Evolutionary conservation across 352 stramenopile species (phyloP), one percentile per base, ranked within the genome.

Genomic region (Pythium insidiosum): DNA sequence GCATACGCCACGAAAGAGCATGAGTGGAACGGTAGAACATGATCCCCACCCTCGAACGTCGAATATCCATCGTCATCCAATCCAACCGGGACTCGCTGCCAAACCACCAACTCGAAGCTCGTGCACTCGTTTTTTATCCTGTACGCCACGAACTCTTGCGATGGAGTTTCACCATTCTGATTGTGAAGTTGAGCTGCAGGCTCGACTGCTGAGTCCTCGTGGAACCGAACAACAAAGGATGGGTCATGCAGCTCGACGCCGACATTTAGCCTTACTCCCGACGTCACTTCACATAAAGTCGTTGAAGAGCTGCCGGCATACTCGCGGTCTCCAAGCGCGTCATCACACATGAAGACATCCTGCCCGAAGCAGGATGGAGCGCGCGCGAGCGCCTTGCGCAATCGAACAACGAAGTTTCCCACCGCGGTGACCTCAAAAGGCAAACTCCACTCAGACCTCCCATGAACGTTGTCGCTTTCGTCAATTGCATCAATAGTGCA

Each of bases 61-160:
- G 37, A 53, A 5, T 30, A 19, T 26, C 1, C 63, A 54, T 25
- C 75, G 15, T 67, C 15, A 61, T 72, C 16, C 61, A 67, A 37
- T 86, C 71, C n/a, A 25, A 63, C 73, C 20, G 70, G 58, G 21
- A 82, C 86, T 46, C 88, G 86, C 38, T 92, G 80, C 80, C 80
- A 92, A 22, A 92, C 68, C 26, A 90, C 53, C 4, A 90, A 55
- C 28, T 81, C 73, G 20, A 88, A 63, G 15, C 76, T 75, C 29
- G 66, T 87, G 44, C 80, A 92, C 45, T 89, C 80, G 43, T 92
- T 92, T 44, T 88, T 85, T 33, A 92, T 71, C 36, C 75, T 83
- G 50, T 68, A 90, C 11, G 74, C 75, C 7, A 90, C 74, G 33
- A 89, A 89, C 10, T 58, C 68, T 15, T 80, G n/a, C n/a, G n/a